Conservation (phyloP, 1,284 basidiomycete species). For the Ustilago crameri region DNA sequence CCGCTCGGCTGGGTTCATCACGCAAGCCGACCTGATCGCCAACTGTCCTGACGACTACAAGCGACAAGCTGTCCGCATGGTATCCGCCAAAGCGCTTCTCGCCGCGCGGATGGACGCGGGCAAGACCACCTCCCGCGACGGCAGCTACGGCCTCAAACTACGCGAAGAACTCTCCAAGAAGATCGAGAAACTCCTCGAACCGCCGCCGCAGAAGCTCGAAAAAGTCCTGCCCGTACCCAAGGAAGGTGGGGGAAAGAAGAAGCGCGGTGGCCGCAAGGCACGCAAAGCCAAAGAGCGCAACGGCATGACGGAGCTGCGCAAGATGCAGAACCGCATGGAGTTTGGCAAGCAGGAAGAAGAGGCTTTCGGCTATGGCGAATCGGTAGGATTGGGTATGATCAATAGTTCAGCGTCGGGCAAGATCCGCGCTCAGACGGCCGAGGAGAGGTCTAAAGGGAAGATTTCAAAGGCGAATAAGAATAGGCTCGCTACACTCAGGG, state of each 20-base stretch:
- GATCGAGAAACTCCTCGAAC: constrained; percentile 90
- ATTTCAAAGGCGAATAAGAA: constrained; percentile 95
- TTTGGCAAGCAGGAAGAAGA: constrained; percentile 97
- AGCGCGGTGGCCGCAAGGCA: constrained; percentile 92
- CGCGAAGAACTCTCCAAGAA: constrained; percentile 88
- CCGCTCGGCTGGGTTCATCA: constrained; percentile 96
- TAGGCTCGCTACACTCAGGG: constrained; percentile 71
- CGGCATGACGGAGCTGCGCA: constrained; percentile 94
- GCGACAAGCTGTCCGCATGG: constrained; percentile 88
- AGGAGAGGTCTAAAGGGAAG: constrained; percentile 90
- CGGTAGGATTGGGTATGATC: constrained; percentile 96
- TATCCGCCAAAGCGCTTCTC: constrained; percentile 89
- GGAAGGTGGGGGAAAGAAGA: constrained; percentile 85
- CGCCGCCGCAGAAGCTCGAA: constrained; percentile 89
- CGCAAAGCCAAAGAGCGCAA: constrained; percentile 97
- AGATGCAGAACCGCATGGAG: constrained; percentile 94
- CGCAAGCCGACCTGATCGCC: constrained; percentile 87
- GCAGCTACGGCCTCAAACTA: constrained; percentile 81
- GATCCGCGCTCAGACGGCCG: constrained; percentile 84
- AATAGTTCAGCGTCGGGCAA: constrained; percentile 80
- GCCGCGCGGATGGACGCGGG: constrained; percentile 93
- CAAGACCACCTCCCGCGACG: constrained; percentile 78
- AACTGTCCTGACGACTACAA: constrained; percentile 90
- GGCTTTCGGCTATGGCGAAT: constrained; percentile 94
- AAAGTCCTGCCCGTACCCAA: constrained; percentile 97